Evolutionary conservation across 176 grass and related monocot species (phyloP), one percentile per base, ranked within the genome.

Genomic region (Phoenix dactylifera): DNA sequence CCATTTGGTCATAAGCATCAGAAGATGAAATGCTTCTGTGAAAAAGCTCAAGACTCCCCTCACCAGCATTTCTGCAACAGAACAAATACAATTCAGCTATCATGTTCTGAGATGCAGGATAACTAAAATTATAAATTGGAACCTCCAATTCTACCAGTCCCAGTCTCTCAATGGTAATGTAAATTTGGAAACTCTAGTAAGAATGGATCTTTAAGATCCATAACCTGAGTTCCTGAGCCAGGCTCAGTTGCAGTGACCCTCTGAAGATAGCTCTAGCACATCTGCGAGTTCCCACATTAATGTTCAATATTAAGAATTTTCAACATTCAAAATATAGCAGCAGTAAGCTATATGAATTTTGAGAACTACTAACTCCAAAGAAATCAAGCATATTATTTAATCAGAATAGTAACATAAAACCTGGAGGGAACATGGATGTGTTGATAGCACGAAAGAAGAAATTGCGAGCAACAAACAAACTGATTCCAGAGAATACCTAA

Each of bases 211-310:
- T 80, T 54, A 57, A 62, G 69, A 79, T 73, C 75, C 67, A 73
- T 80, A 81, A 91, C 76, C 55, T 80, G 78, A 76, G 77, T 85
- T 78, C 74, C 67, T 69, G 63, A 88, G 78, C 75, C 39, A 86
- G 63, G 71, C 58, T 66, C 74, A 96, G 78, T 85, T 80, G 79
- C 72, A 57, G 78, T 35, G 76, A 80, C 78, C 78, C 74, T 82
- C 64, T 79, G 78, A 88, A 66, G 84, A 76, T 74, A 78, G 73
- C 83, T 88, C 80, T 82, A 87, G 75, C 59, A 55, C 70, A 85
- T 97, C 81, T 85, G 77, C 52, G 84, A 88, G 82, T 82, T 84
- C 70, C 75, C 75, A 85, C 70, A 88, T 85, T 84, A 80, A 82
- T 73, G 75, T 88, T 97, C 77, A 90, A 88, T 80, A 88, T 70